Percentiles rank a stretch among this genome's conserved stretches.
Evolutionary conservation across 2,329 filamentous ascomycete species (phyloP).

Genomic region (Elsinoe necatrix): DNA sequence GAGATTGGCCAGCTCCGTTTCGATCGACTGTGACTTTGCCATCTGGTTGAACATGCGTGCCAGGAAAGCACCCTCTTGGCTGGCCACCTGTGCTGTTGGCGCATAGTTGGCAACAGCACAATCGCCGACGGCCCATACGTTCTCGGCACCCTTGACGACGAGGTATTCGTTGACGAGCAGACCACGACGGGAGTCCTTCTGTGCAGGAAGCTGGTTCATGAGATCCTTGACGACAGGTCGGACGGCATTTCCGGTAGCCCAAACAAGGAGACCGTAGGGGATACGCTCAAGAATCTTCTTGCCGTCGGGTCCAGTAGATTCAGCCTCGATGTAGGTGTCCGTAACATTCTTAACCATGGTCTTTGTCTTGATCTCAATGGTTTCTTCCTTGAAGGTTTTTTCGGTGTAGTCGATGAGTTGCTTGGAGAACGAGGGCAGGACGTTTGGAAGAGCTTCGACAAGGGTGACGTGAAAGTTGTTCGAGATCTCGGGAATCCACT

Average conservation of each 20-base stretch:
- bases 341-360: constrained; percentile 98
- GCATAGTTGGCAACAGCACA: constrained; percentile 97
- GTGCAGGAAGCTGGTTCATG: constrained; percentile 83
- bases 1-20: constrained; percentile 64
- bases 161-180: constrained; percentile 98
- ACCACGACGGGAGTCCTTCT: constrained; percentile 89
- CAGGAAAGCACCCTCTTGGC: constrained; percentile 91
- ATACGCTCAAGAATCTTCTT: constrained; percentile 73
- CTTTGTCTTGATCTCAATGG: constrained; percentile 95
- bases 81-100: constrained; percentile 91
- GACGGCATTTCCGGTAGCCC: constrained; percentile 94
- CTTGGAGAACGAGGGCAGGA: constrained; percentile 97
- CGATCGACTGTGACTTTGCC: constrained; percentile 83
- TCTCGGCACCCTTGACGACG: constrained; percentile 91
- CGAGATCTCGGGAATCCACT: constrained; percentile 92
- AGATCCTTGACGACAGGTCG: constrained; percentile 85
- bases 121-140: constrained; percentile 97
- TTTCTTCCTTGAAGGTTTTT: constrained; percentile 97
- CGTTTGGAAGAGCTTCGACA: constrained; percentile 92
- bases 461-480: constrained; percentile 95
- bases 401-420: constrained; percentile 99
- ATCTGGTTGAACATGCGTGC: constrained; percentile 97
- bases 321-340: constrained; percentile 84
- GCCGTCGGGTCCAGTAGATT: constrained; percentile 72
- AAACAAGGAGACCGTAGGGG: constrained; percentile 92